phyloP scores from a whole-genome alignment of 768 basidiomycete species.

The Mycena latifolia region DNA sequence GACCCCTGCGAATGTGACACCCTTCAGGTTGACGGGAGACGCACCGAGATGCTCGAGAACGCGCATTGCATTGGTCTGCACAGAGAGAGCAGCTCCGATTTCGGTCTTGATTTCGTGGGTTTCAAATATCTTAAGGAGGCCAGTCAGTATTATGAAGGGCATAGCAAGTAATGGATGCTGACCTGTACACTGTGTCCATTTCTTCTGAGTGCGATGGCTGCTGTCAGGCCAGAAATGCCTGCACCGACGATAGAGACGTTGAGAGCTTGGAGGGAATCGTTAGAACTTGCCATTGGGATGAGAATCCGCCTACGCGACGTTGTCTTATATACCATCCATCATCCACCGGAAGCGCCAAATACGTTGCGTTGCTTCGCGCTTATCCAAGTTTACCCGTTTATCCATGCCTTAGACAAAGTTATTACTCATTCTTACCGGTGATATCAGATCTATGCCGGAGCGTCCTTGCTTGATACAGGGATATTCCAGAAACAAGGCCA shows the following conservation, averaged over 20 bases:
- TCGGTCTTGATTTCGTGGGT: constrained; percentile 24
- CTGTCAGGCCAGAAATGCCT: constrained; percentile 28
- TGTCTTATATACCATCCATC: not conserved
- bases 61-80: constrained; percentile 18
- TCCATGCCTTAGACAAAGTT: too few relatives aligned
- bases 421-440: too few relatives aligned
- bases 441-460: too few relatives aligned
- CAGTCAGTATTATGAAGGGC: too few relatives aligned
- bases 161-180: not conserved
- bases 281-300: not conserved
- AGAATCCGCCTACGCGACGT: too few relatives aligned
- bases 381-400: too few relatives aligned
- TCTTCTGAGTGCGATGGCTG: constrained; percentile 24
- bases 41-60: constrained; percentile 27
- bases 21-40: constrained; percentile 13
- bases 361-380: not conserved
- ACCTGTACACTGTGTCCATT: constrained; percentile 29
- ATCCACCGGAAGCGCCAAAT: too few relatives aligned
- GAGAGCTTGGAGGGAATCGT: constrained; percentile 3
- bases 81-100: constrained; percentile 25
- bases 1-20: constrained; percentile 17
- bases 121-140: constrained; percentile 25
- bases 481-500: too few relatives aligned
- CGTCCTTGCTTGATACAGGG: too few relatives aligned
- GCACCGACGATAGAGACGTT: constrained; percentile 29